Evolutionary conservation across 148 eudicot species (phyloP).

Genomic region (Rhododendron mucronatum): DNA sequence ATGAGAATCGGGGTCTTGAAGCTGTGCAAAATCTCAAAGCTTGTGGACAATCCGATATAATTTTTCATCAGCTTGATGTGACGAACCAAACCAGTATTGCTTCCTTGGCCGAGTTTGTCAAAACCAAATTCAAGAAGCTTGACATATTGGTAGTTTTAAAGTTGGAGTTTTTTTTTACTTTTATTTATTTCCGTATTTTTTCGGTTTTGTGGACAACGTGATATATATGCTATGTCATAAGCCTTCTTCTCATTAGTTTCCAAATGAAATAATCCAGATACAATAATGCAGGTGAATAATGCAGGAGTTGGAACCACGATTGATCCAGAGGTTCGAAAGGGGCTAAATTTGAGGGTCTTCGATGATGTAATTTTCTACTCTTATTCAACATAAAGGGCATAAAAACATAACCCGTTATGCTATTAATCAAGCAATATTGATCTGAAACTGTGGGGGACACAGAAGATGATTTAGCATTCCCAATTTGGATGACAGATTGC

Average conservation of each 20-base stretch:
- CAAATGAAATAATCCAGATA: neutral
- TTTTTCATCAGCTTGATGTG: constrained; percentile 26
- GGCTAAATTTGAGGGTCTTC: neutral
- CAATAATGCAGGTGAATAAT: constrained; percentile 14
- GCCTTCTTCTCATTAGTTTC: neutral
- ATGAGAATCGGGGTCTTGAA: constrained; percentile 18
- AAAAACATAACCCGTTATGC: neutral
- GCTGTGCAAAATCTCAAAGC: constrained; percentile 19
- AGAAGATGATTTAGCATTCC: neutral
- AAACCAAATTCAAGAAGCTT: constrained; percentile 15
- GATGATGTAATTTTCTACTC: neutral
- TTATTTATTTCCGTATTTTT: neutral
- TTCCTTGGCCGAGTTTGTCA: constrained; percentile 11
- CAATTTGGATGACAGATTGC: neutral
- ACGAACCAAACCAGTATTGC: constrained; percentile 13
- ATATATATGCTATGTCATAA: no score
- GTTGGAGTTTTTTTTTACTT: neutral
- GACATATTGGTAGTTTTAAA: constrained; percentile 18
- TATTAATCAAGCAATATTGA: neutral
- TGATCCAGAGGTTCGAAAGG: neutral
- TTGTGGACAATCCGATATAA: neutral
- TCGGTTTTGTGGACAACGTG: neutral
- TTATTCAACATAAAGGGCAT: neutral
- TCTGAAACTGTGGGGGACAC: neutral
- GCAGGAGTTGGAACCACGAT: constrained; percentile 11